A percentile compares a stretch with the other conserved stretches of the same genome.
Conservation (phyloP, 257 asterid genomes). For the Solanum piurae region DNA sequence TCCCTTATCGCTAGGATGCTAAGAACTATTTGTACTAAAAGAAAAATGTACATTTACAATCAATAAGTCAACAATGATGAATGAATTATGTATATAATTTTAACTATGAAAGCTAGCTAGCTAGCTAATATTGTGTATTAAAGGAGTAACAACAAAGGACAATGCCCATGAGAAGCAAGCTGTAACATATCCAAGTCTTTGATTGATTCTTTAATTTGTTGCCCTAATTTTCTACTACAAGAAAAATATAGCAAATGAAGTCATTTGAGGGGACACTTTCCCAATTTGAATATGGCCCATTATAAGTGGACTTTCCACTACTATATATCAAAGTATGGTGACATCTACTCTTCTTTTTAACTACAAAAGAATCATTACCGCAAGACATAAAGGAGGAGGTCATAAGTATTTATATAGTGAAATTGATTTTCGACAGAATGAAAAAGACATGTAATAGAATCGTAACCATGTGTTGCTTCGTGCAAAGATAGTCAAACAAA, state of each 20-base stretch:
- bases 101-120: neutral
- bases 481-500: no score
- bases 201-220: neutral
- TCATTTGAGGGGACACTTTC: neutral
- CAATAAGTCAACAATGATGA: neutral
- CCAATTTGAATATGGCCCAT: neutral
- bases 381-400: no score
- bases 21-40: neutral
- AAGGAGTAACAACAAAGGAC: neutral
- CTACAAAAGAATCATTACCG: no score
- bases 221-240: neutral
- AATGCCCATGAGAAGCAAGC: neutral
- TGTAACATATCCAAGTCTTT: neutral
- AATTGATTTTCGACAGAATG: no score
- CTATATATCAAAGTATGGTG: neutral
- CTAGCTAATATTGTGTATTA: neutral
- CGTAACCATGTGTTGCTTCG: no score
- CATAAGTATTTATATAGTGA: no score
- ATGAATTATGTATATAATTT: neutral
- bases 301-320: neutral
- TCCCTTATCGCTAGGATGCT: neutral
- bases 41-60: neutral
- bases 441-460: no score
- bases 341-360: no score
- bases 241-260: neutral